These are phyloP conservation scores for Aphanomyces invadans DNA, from an alignment of 352 stramenopile species.

Conservation along the genomic window DNA sequence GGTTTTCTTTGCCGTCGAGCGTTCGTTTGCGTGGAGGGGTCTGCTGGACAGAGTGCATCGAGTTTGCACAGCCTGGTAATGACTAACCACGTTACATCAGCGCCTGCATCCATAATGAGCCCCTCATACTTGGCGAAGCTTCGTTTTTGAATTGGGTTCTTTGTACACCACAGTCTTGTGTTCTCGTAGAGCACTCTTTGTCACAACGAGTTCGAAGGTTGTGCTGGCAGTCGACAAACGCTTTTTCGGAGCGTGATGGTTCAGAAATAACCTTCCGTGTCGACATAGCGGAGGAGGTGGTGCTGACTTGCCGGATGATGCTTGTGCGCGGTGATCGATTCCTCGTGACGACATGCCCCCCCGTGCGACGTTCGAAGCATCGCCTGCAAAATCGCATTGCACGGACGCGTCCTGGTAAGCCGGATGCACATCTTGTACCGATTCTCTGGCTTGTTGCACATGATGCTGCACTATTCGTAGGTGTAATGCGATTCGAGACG, in stretches of 20 bases:
- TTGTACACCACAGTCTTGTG: neutral
- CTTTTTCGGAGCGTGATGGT: neutral
- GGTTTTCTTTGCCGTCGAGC: neutral
- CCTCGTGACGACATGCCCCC: neutral
- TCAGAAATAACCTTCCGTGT: neutral
- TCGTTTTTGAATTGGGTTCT: neutral
- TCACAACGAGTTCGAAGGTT: neutral
- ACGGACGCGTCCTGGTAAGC: neutral
- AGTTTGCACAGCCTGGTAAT: neutral
- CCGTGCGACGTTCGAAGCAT: neutral
- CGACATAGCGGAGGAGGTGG: no score
- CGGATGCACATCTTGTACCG: neutral
- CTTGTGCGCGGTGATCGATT: neutral
- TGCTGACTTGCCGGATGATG: neutral
- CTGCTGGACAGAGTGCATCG: slow-evolving; percentile 2
- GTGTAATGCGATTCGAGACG: neutral
- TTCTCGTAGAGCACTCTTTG: neutral
- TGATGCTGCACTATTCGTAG: slow-evolving; percentile 1
- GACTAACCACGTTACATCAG: neutral
- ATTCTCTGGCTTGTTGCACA: neutral
- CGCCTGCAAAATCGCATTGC: neutral
- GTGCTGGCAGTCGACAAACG: neutral
- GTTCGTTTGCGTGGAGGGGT: slow-evolving; percentile 5
- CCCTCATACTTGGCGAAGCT: neutral
- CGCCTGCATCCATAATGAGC: neutral